These are phyloP conservation scores for Pontederia crassipes DNA, from an alignment of 176 grass and related monocot genomes.

Conservation along the genomic window DNA sequence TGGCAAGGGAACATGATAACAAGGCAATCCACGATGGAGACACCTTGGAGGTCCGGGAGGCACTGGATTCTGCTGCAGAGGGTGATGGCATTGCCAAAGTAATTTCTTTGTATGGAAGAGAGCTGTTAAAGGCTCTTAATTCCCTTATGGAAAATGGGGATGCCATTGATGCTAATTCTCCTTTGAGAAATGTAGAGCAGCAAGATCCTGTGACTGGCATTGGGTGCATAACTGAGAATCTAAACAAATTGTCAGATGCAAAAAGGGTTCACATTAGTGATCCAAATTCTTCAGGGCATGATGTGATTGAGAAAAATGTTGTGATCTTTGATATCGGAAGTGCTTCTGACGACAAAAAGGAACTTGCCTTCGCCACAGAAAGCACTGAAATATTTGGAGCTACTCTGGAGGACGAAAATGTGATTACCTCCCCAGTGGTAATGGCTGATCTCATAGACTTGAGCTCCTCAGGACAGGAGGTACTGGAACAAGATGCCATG, in stretches of 20 bases:
- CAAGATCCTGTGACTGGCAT: background rate
- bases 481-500: background rate
- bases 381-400: conserved; percentile 5
- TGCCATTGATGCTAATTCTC: no score
- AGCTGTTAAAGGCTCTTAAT: background rate
- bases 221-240: conserved; percentile 21
- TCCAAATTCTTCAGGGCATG: conserved; percentile 10
- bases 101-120: background rate
- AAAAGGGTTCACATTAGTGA: conserved; percentile 18
- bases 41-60: conserved; percentile 26
- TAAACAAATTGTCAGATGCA: conserved; percentile 21
- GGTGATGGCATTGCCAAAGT: conserved; percentile 10
- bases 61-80: conserved; percentile 25
- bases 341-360: conserved; percentile 27
- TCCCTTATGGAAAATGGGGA: no score
- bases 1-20: background rate
- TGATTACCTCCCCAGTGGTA: conserved; percentile 19
- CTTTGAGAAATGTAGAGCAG: no score
- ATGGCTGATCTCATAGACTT: conserved; percentile 1
- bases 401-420: conserved; percentile 27
- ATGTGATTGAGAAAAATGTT: background rate
- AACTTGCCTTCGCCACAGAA: conserved; percentile 21
- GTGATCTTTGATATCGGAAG: background rate
- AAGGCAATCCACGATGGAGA: background rate
- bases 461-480: conserved; percentile 10